These are phyloP conservation scores for Poa pratensis DNA, from an alignment of 176 grass and related monocot genomes.

Conservation along the genomic window DNA sequence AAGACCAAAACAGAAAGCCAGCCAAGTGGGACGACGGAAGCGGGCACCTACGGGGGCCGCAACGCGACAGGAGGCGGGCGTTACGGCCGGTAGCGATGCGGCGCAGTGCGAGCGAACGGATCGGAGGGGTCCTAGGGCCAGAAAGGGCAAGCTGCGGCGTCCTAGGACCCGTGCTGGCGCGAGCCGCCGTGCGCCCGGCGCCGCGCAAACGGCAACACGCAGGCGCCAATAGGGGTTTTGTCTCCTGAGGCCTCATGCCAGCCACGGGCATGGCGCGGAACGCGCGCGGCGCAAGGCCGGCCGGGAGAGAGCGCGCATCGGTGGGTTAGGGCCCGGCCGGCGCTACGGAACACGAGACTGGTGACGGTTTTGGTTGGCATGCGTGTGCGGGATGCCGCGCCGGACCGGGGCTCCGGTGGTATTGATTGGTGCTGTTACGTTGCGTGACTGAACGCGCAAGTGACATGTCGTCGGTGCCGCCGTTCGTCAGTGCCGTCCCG, in stretches of 20 bases:
- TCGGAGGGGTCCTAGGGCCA: neutral
- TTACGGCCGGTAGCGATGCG: neutral
- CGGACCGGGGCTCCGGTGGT: neutral
- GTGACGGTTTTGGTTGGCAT: neutral
- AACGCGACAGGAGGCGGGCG: neutral
- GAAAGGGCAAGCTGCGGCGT: neutral
- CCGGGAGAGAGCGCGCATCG: too few species aligned
- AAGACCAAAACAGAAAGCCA: constrained; percentile 38
- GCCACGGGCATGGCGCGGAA: constrained; percentile 11
- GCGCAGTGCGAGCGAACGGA: neutral
- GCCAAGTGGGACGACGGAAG: neutral
- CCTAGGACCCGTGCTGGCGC: neutral
- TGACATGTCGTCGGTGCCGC: constrained; percentile 29
- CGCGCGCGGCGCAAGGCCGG: constrained; percentile 3
- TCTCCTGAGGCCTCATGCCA: neutral
- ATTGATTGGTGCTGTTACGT: constrained; percentile 21
- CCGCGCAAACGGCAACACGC: neutral
- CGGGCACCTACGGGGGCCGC: neutral
- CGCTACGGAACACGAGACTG: too few species aligned
- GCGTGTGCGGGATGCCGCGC: constrained; percentile 11
- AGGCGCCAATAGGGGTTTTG: neutral
- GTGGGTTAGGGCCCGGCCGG: neutral
- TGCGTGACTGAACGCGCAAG: constrained; percentile 14
- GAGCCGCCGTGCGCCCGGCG: neutral
- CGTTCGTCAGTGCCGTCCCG: constrained; percentile 20